These are phyloP conservation scores for Trichoderma asperellum DNA, from an alignment of 2,329 filamentous ascomycete genomes.

Conservation along the genomic window DNA sequence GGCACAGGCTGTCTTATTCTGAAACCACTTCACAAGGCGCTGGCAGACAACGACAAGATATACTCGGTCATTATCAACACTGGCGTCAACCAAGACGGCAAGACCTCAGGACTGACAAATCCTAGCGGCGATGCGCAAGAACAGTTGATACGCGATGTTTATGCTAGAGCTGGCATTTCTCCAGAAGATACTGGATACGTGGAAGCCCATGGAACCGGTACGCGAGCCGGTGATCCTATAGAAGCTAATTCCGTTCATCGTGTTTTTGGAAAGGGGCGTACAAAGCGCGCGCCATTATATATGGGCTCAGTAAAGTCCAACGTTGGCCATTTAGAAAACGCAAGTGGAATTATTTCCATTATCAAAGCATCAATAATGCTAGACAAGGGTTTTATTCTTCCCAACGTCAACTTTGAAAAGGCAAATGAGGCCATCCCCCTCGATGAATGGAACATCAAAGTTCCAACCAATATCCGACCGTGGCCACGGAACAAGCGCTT, in stretches of 20 bases:
- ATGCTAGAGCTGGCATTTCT: conserved; percentile 39
- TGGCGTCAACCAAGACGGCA: conserved; percentile 61
- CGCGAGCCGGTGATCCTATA: conserved; percentile 59
- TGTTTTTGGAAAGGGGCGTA: conserved; percentile 47
- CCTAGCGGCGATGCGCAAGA: conserved; percentile 56
- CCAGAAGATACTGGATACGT: conserved; percentile 41
- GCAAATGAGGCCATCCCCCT: conserved; percentile 55
- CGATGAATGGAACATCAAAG: conserved; percentile 55
- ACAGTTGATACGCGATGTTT: conserved; percentile 45
- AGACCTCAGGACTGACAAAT: conserved; percentile 53
- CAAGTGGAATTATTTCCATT: conserved; percentile 54
- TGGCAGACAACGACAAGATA: conserved; percentile 59
- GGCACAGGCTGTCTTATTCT: conserved; percentile 59
- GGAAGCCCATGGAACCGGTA: conserved; percentile 62
- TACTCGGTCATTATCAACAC: conserved; percentile 55
- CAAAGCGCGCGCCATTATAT: conserved; percentile 48
- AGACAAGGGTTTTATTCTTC: conserved; percentile 54
- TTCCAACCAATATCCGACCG: conserved; percentile 49
- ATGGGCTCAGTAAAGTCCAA: conserved; percentile 57
- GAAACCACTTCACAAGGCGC: conserved; percentile 59
- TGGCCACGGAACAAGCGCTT: conserved; percentile 55
- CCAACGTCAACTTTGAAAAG: conserved; percentile 55
- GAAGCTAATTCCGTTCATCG: conserved; percentile 54
- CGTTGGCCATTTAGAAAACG: conserved; percentile 57
- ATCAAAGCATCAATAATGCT: conserved; percentile 58